Evolutionary conservation across 768 basidiomycete species (phyloP).

Genomic region (Pisolithus tinctorius): DNA sequence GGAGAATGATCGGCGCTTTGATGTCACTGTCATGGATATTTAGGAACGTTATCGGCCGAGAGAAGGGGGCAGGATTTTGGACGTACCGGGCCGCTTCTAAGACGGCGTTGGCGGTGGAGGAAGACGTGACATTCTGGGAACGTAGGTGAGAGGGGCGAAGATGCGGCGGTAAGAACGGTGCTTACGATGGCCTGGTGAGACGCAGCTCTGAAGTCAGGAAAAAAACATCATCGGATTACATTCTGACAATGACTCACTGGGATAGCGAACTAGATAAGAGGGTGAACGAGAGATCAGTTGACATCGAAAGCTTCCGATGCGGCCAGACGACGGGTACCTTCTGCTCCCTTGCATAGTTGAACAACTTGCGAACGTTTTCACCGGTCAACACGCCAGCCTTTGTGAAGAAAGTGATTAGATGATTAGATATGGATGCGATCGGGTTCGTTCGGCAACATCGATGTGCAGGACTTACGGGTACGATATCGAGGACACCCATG

Average conservation of each 20-base stretch:
- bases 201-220: background rate
- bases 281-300: slow-evolving; percentile 8
- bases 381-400: slow-evolving; percentile 95
- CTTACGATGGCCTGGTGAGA: slow-evolving; percentile 64
- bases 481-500: slow-evolving; percentile 81
- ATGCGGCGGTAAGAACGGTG: slow-evolving; percentile 10
- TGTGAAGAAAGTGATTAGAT: background rate
- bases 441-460: background rate
- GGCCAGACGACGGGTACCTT: slow-evolving; percentile 49
- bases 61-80: background rate
- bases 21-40: slow-evolving; percentile 54
- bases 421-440: slow-evolving; percentile 1
- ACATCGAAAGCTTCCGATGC: background rate
- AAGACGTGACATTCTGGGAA: slow-evolving; percentile 88
- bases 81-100: slow-evolving; percentile 89
- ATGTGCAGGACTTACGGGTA: slow-evolving; percentile 54
- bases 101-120: slow-evolving; percentile 89
- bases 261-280: slow-evolving; percentile 60
- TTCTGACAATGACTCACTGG: slow-evolving; percentile 48
- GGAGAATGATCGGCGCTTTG: slow-evolving; percentile 96
- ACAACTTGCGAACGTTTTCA: slow-evolving; percentile 90
- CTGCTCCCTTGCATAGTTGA: slow-evolving; percentile 87
- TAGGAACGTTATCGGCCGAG: slow-evolving; percentile 7
- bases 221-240: background rate
- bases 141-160: slow-evolving; percentile 1